phyloP scores from a whole-genome alignment of 495 filamentous ascomycete genomes.

The Cenococcum geophilum region DNA sequence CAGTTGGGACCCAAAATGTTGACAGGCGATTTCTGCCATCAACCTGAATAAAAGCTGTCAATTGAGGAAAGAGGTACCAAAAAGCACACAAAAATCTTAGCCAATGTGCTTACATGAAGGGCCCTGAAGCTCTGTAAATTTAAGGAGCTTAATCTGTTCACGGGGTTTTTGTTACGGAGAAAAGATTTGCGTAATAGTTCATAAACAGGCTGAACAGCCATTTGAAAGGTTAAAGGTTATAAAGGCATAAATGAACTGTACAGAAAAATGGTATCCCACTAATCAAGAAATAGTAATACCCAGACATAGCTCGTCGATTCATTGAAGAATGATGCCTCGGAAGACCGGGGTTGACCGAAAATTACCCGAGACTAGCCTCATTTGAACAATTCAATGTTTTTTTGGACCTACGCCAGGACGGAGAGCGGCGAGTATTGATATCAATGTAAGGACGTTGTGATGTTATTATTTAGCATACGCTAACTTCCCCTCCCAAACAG shows the following conservation, averaged over 20 bases:
- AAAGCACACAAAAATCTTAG: neutral
- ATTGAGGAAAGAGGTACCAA: neutral
- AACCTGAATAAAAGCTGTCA: slow-evolving; percentile 31
- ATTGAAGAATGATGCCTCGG: neutral
- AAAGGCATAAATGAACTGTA: neutral
- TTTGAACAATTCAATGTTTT: neutral
- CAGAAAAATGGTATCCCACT: neutral
- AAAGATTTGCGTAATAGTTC: neutral
- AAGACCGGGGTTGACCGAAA: neutral
- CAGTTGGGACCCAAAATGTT: slow-evolving; percentile 70
- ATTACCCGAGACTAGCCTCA: neutral
- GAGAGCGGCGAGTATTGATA: neutral
- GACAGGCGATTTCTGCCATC: slow-evolving; percentile 61
- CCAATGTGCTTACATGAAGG: slow-evolving; percentile 2
- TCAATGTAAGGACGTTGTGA: neutral
- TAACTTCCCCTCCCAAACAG: neutral
- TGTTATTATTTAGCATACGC: neutral
- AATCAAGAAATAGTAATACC: neutral
- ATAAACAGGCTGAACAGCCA: neutral
- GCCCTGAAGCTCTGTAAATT: neutral
- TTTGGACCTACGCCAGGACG: neutral
- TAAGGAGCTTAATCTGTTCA: neutral
- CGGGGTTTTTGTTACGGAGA: neutral
- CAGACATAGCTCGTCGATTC: neutral
- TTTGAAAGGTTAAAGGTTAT: neutral